Evolutionary conservation across 352 stramenopile genomes (phyloP).

Genomic region (Globisporangium paroecandrum): DNA sequence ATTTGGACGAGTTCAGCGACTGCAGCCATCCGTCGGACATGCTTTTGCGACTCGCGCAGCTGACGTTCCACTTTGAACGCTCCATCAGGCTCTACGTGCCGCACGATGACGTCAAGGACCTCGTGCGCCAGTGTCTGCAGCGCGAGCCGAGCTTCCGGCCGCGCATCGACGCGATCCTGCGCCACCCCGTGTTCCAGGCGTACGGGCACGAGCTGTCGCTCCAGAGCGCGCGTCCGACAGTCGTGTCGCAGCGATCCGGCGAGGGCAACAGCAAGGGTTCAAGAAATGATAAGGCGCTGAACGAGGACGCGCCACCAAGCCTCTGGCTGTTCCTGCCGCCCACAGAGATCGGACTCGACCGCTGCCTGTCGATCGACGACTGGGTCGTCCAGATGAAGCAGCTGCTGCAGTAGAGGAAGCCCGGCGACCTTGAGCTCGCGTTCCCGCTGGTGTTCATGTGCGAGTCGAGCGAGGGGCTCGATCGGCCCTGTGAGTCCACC

Average conservation of each 20-base stretch:
- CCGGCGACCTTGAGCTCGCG: slow-evolving; percentile 27
- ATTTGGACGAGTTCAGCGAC: slow-evolving; percentile 46
- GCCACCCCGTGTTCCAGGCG: slow-evolving; percentile 35
- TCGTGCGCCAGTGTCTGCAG: slow-evolving; percentile 41
- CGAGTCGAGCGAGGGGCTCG: slow-evolving; percentile 33
- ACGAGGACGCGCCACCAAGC: slow-evolving; percentile 41
- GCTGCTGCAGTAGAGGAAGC: slow-evolving; percentile 27
- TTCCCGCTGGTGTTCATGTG: slow-evolving; percentile 67
- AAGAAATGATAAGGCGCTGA: neutral
- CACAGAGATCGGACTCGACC: slow-evolving; percentile 30
- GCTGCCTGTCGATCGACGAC: slow-evolving; percentile 36
- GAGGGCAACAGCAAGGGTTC: neutral
- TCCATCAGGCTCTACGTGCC: slow-evolving; percentile 49
- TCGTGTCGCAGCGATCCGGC: neutral
- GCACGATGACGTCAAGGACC: slow-evolving; percentile 40
- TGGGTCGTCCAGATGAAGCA: slow-evolving; percentile 43
- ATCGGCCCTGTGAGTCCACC: slow-evolving; percentile 19
- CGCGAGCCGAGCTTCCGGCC: slow-evolving; percentile 32
- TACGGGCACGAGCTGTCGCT: slow-evolving; percentile 24
- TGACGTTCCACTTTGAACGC: slow-evolving; percentile 35
- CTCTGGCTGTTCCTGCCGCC: slow-evolving; percentile 67
- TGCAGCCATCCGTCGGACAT: slow-evolving; percentile 31
- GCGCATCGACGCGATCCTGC: slow-evolving; percentile 32
- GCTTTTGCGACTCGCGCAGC: slow-evolving; percentile 28
- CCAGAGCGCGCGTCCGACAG: neutral